Evolutionary conservation across 2,329 filamentous ascomycete genomes (phyloP).

Genomic region (Thelonectria blattea): DNA sequence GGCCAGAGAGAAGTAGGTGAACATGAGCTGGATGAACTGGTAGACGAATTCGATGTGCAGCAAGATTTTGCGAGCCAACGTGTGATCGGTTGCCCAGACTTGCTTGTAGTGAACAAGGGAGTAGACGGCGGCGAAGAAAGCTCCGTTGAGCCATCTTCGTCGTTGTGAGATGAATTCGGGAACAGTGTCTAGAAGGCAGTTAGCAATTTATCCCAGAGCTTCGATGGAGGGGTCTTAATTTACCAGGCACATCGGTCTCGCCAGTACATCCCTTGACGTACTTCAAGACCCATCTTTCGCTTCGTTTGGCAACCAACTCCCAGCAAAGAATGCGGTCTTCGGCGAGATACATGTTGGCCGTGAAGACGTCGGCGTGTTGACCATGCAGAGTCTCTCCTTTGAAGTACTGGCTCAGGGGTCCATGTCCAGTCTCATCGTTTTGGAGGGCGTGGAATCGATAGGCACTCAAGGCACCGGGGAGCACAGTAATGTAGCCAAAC

Average conservation of each 20-base stretch:
- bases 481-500: slow-evolving; percentile 96
- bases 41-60: slow-evolving; percentile 96
- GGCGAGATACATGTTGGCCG: slow-evolving; percentile 93
- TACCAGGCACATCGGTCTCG: slow-evolving; percentile 96
- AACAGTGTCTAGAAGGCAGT: slow-evolving; percentile 71
- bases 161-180: slow-evolving; percentile 98
- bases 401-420: slow-evolving; percentile 97
- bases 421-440: slow-evolving; percentile 94
- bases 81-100: slow-evolving; percentile 93
- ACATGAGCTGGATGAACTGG: slow-evolving; percentile 88
- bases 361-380: slow-evolving; percentile 95
- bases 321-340: slow-evolving; percentile 91
- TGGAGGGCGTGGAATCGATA: slow-evolving; percentile 96
- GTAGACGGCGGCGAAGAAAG: slow-evolving; percentile 98
- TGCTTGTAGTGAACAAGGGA: slow-evolving; percentile 94
- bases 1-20: slow-evolving; percentile 97
- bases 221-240: slow-evolving; percentile 41
- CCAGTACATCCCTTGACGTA: slow-evolving; percentile 97
- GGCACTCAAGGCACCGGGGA: slow-evolving; percentile 92
- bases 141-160: slow-evolving; percentile 95
- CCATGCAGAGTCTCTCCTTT: slow-evolving; percentile 98
- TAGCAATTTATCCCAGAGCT: slow-evolving; percentile 22
- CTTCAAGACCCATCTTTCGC: slow-evolving; percentile 95
- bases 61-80: slow-evolving; percentile 83
- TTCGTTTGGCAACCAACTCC: slow-evolving; percentile 94